phyloP scores from a whole-genome alignment of 2,329 filamentous ascomycete genomes.

The Scleromitrula shiraiana region DNA sequence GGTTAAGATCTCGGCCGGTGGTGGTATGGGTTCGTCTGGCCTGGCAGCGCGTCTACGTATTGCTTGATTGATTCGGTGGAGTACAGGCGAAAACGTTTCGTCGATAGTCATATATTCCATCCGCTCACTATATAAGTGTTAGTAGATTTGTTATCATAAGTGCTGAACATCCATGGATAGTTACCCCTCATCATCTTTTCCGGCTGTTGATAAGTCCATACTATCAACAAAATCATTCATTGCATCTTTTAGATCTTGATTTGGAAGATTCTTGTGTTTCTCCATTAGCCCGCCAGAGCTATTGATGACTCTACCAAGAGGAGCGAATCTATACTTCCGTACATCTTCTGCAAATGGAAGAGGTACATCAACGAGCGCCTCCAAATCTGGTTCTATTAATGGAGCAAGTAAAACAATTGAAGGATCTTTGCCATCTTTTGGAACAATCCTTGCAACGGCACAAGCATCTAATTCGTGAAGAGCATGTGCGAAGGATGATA shows the following conservation, averaged over 20 bases:
- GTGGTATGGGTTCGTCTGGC: slow-evolving; percentile 54
- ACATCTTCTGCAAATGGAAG: slow-evolving; percentile 92
- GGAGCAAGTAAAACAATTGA: slow-evolving; percentile 72
- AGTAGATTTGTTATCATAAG: slow-evolving; percentile 13
- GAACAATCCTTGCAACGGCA: slow-evolving; percentile 76
- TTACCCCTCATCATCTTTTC: slow-evolving; percentile 70
- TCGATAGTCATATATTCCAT: slow-evolving; percentile 70
- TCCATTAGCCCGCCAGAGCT: slow-evolving; percentile 74
- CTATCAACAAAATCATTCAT: slow-evolving; percentile 91
- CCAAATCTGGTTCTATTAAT: slow-evolving; percentile 66
- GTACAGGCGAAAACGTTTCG: slow-evolving; percentile 72
- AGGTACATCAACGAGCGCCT: slow-evolving; percentile 83
- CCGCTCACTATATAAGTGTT: slow-evolving; percentile 33
- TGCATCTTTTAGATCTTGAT: slow-evolving; percentile 61
- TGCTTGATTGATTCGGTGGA: slow-evolving; percentile 85
- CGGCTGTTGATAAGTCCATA: slow-evolving; percentile 76
- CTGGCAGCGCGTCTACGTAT: slow-evolving; percentile 76
- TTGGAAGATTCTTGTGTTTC: slow-evolving; percentile 78
- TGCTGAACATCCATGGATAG: slow-evolving; percentile 24
- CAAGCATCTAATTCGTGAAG: slow-evolving; percentile 79
- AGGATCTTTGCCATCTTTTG: slow-evolving; percentile 76
- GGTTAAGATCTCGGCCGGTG: slow-evolving; percentile 55
- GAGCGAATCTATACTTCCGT: slow-evolving; percentile 82
- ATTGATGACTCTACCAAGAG: slow-evolving; percentile 78
- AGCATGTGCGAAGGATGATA: slow-evolving; percentile 85